phyloP scores from a whole-genome alignment of 306 rosid genomes.

The Notholithocarpus densiflorus region DNA sequence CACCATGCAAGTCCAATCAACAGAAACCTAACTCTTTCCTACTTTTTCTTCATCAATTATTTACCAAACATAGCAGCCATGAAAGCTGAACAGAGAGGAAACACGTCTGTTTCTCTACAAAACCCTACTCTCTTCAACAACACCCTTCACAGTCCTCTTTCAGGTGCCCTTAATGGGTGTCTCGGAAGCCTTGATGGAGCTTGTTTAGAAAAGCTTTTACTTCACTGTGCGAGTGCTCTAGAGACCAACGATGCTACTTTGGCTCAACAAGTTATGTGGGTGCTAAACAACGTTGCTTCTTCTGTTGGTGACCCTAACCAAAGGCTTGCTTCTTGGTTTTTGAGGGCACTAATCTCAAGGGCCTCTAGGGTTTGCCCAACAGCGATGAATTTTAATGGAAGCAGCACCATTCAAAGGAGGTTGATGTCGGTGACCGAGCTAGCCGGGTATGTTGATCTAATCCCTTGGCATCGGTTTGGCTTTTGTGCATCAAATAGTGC shows the following conservation, averaged over 20 bases:
- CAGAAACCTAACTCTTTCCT: neutral
- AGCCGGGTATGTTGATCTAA: conserved; percentile 93
- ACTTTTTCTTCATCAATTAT: neutral
- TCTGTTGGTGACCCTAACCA: conserved; percentile 85
- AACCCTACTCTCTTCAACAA: conserved; percentile 49
- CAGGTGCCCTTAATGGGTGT: conserved; percentile 70
- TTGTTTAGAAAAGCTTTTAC: conserved; percentile 80
- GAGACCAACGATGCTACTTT: conserved; percentile 83
- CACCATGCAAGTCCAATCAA: conserved; percentile 37
- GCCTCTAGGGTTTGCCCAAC: conserved; percentile 73
- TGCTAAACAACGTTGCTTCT: conserved; percentile 87
- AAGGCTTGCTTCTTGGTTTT: conserved; percentile 83
- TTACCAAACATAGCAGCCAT: conserved; percentile 24
- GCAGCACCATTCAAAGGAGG: conserved; percentile 47
- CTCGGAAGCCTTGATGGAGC: conserved; percentile 89
- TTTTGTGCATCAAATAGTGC: conserved; percentile 78
- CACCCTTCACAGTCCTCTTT: conserved; percentile 36
- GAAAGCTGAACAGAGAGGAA: conserved; percentile 68
- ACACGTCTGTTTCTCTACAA: conserved; percentile 57
- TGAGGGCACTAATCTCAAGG: conserved; percentile 82
- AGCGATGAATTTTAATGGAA: conserved; percentile 45
- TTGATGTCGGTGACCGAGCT: conserved; percentile 78
- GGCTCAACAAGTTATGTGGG: conserved; percentile 99
- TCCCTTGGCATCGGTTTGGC: conserved; percentile 95
- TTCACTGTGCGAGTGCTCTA: conserved; percentile 86